These are phyloP conservation scores for Saccharum spontaneum DNA, from an alignment of 176 grass and related monocot genomes.

Conservation along the genomic window DNA sequence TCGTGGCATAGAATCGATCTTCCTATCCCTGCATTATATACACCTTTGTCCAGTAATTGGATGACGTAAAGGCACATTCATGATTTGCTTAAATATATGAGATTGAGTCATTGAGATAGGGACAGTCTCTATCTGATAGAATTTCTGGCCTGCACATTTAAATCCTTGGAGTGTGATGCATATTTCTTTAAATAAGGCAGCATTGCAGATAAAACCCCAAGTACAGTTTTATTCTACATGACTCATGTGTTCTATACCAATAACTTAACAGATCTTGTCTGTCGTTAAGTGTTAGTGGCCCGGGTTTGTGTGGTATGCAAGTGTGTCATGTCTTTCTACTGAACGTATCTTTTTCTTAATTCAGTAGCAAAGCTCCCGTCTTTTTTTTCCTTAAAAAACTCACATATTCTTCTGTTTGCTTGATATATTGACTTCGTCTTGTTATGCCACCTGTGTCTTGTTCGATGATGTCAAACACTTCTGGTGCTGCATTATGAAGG, in stretches of 20 bases:
- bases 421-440: neutral
- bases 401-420: neutral
- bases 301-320: too few relatives aligned
- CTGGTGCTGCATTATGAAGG: neutral
- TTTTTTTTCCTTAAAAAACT: neutral
- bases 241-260: neutral
- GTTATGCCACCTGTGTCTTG: neutral
- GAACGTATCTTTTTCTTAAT: too few relatives aligned
- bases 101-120: too few relatives aligned
- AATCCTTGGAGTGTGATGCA: neutral
- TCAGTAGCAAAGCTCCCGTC: neutral
- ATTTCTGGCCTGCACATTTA: neutral
- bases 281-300: neutral
- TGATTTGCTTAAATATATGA: conserved; percentile 25
- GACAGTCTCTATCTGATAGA: neutral
- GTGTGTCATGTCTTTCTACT: too few relatives aligned
- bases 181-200: neutral
- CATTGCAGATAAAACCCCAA: neutral
- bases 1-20: neutral
- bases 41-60: neutral
- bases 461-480: neutral
- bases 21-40: conserved; percentile 34
- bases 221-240: neutral
- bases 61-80: conserved; percentile 23
- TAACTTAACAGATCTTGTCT: neutral